Base-by-base conservation (phyloP, 2,329 filamentous ascomycete genomes). In the Nemania bipapillata region DNA sequence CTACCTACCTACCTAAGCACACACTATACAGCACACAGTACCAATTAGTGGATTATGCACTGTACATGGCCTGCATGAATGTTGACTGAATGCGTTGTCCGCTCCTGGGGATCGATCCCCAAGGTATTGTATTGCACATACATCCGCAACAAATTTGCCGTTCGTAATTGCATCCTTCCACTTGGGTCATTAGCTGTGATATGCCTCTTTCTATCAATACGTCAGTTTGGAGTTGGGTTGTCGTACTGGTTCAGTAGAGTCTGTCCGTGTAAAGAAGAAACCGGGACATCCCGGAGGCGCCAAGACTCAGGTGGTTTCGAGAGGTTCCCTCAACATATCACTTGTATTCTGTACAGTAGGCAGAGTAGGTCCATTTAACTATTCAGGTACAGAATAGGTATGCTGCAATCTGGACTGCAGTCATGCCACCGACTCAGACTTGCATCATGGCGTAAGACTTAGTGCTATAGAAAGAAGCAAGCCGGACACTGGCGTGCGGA, bases 361-460 rank as follows among this genome's bases (percentile, higher is more conserved):
- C 42, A n/a, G n/a, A n/a, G 4, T 64, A 30, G 37, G 49, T 49
- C 22, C 42, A 37, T 32, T 42, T 54, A 32, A 15, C 12, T 30
- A 26, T n/a, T 4, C 30, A 45, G 12, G 20, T 20, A 40, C 37
- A 6, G 37, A 40, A 12, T 40, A 40, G 37, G 37, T 40, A 40
- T 52, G 20, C 17, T 52, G 32, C 20, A 52, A 40, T 53, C 22
- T 53, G 17, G 30, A 53, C 40, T 35, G 9, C 5, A 22, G 35
- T 60, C 49, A 37, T 56, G 50, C 56, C 55, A 47, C 58, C 59
- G 59, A 65, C 66, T 69, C 20, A 55, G 63, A 62, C 61, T 55
- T 67, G 59, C 57, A 65, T 69, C 63, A 56, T 59, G 49, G 59
- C 40, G 58, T 55, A 53, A 57, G 66, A 71, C 53, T 40, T 50